Evolutionary conservation across 208 protist genomes (phyloP).

Genomic region (Trypanosomatidae sp.): DNA sequence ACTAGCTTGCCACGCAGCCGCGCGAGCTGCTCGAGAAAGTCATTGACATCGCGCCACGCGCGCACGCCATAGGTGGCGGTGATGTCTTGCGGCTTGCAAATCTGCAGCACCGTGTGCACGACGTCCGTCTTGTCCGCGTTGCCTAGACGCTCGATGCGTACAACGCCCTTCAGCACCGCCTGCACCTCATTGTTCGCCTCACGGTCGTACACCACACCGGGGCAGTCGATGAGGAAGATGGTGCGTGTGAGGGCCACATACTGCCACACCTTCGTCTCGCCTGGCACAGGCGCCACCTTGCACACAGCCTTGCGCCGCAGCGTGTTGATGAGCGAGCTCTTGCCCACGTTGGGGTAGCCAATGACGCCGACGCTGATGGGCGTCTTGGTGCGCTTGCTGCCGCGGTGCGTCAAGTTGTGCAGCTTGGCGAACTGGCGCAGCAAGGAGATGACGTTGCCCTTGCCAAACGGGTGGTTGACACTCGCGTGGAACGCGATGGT

Average conservation of each 20-base stretch:
- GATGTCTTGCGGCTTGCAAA: constrained; percentile 95
- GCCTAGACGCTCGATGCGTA: constrained; percentile 87
- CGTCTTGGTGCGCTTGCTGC: constrained; percentile 78
- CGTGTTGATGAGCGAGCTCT: constrained; percentile 99
- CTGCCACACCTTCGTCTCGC: constrained; percentile 99
- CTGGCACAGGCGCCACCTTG: constrained; percentile 99
- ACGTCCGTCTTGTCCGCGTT: constrained; percentile 90
- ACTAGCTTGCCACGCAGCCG: constrained; percentile 90
- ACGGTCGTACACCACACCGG: constrained; percentile 95
- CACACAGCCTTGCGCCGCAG: constrained; percentile 96
- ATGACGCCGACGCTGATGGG: constrained; percentile 89
- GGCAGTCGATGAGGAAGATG: constrained; percentile 99
- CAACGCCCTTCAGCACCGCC: constrained; percentile 97
- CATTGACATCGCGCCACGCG: constrained; percentile 86
- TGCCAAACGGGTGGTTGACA: constrained; percentile 99
- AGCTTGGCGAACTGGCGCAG: constrained; percentile 95
- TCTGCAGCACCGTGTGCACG: constrained; percentile 90
- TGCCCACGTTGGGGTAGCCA: constrained; percentile 99
- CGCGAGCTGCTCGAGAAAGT: constrained; percentile 97
- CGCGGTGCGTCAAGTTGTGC: constrained; percentile 82
- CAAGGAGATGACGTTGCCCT: constrained; percentile 97
- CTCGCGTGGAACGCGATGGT: constrained; percentile 99
- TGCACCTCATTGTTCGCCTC: constrained; percentile 94
- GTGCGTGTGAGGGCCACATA: constrained; percentile 97
- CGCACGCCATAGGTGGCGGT: constrained; percentile 91